Evolutionary conservation across 176 grass and related monocot genomes (phyloP), one percentile per base, ranked within the genome.

Genomic region (Saccharum spontaneum): DNA sequence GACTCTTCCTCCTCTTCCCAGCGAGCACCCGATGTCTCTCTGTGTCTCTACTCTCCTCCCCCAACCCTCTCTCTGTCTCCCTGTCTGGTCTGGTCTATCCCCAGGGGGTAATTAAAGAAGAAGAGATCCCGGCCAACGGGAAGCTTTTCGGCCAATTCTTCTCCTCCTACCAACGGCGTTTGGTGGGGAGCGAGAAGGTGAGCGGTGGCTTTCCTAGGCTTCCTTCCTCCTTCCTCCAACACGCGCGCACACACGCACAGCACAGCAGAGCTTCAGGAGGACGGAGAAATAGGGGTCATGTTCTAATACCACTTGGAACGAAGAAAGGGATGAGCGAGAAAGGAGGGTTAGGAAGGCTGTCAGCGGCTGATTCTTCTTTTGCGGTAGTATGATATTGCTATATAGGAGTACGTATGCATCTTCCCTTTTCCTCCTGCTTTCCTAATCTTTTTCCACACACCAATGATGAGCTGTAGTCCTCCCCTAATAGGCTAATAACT

Each of bases 181-280:
- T 76, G 89, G 85, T 87, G 81, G 41, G 65, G 37, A 40, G 62
- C 71, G 76, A 87, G 89, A 80, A 81, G 89, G 85, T 87, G 89
- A 71, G 85, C 11, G 33, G 85, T 67, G 76, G 33, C 89, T 87
- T 28, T 91, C 85, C 89, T 91, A 87, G 23, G 70, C 85, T 80
- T 83, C 73, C 88, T 90, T 90, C 18, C 79, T 66, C 62, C 83
- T 71, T 77, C 88, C 66, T 78, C 65, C 71, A 78, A 38, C n/a
- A 6, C 48, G 10, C 49, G 1, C n/a, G 4, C 48, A 7, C 28
- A 4, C 37, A 23, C 62, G 77, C 49, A 78, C 59, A 37, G 48
- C 16, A 26, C 16, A 57, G 18, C 52, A 22, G 12, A 30, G 62
- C 23, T 61, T 61, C 22, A 61, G 22, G 8, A 24, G 8, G 57